Evolutionary conservation across 352 stramenopile genomes (phyloP).

Genomic region (Albugo candida): DNA sequence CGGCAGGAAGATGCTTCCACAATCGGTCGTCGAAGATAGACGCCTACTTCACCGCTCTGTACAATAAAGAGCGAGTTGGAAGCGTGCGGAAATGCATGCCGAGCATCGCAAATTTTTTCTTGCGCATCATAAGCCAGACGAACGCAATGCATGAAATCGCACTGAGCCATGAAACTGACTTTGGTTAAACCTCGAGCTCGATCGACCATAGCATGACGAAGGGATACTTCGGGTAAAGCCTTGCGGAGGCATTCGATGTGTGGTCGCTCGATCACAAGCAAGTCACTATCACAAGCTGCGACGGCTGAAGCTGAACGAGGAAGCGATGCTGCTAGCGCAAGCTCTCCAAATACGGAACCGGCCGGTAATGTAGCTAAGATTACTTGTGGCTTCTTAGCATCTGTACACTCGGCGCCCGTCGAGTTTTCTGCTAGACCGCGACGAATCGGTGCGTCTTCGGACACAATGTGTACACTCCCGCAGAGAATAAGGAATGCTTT

Average conservation of each 20-base stretch:
- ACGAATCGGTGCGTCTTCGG: constrained; percentile 27
- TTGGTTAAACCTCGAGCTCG: constrained; percentile 39
- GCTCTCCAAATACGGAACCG: constrained; percentile 49
- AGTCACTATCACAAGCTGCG: constrained; percentile 33
- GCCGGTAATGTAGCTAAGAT: constrained; percentile 43
- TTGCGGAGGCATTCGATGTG: constrained; percentile 20
- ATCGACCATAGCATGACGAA: constrained; percentile 53
- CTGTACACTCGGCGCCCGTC: background rate
- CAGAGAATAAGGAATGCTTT: constrained; percentile 62
- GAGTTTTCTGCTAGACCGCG: background rate
- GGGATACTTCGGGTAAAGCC: constrained; percentile 26
- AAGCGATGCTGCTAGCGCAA: constrained; percentile 49
- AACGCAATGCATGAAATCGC: constrained; percentile 52
- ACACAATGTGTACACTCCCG: constrained; percentile 59
- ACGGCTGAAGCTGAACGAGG: constrained; percentile 45
- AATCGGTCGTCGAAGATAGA: constrained; percentile 20
- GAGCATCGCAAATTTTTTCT: constrained; percentile 27
- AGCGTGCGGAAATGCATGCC: constrained; percentile 32
- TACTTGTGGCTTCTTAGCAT: constrained; percentile 21
- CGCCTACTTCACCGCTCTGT: constrained; percentile 38
- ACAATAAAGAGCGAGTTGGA: constrained; percentile 44
- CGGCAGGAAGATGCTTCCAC: too few relatives aligned
- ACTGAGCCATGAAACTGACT: constrained; percentile 31
- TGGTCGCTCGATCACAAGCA: constrained; percentile 50
- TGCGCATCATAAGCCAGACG: constrained; percentile 49